Evolutionary conservation across 2,329 filamentous ascomycete genomes (phyloP), one percentile per base, ranked within the genome.

Genomic region (Colletotrichum lini): DNA sequence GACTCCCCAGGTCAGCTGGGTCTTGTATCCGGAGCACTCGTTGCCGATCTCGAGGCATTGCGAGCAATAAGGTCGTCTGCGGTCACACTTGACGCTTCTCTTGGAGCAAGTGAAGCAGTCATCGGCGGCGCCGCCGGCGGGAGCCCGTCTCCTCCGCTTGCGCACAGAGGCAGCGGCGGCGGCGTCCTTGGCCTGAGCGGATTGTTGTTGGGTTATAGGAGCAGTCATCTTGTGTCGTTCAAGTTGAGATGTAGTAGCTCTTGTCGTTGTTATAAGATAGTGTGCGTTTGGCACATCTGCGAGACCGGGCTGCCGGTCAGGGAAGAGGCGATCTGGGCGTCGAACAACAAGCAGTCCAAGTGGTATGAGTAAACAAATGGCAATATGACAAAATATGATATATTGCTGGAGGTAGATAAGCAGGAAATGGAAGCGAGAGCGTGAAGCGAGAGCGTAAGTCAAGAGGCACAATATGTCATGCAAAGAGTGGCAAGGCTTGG

Each of bases 1-100:
- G 58, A 98, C 94, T 52, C 95, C 95, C 96, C 96, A 98, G 57
- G 96, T 98, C 82, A 98, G 87, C 76, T 96, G 95, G 18, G 96
- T 98, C 84, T 97, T 97, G 87, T 98, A 98, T 71, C 96, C 96
- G 38, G 94, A 95, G 84, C 96, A 98, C 79, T 97, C 95, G 80
- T 94, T 95, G 74, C 95, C 95, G 74, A 94, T 88, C 76, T 98
- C 94, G 73, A 98, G 89, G 82, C 96, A 99, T 83, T 95, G 95
- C 54, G 95, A 95, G 84, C 96, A 98, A 83, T 98, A 98, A 10
- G 96, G 96, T 77, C 96, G 90, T 79, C 94, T 91, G 76, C 96
- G 91, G 83, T 98, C 96, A 85, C 96, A 99, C 82, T 94, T 93
- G 74, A 92, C 87, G 77, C 91, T 92, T 79, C 93, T 90, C 84